Evolutionary conservation across 1,139 yeast species (phyloP), one percentile per base, ranked within the genome.

Genomic region (Yamadazyma taylorii): DNA sequence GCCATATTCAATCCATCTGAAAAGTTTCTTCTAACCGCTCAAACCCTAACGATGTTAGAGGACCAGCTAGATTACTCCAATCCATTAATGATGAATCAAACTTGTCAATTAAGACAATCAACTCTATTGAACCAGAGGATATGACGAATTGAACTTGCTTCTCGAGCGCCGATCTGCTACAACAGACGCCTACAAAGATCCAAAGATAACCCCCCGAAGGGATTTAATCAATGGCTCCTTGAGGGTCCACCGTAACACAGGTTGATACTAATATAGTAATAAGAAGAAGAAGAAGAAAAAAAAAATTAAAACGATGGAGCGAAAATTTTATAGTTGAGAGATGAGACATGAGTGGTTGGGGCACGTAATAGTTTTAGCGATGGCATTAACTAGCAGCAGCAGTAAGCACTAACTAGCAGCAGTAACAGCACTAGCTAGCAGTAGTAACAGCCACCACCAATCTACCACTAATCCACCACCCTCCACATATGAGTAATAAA

Each of bases 91-190:
- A 61, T 39, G 36, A 28, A 31, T 14, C 26, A 25, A 24, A 38
- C 41, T 35, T 33, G 23, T 30, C 9, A 13, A 15, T 27, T 9
- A 28, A 9, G 5, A 10, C n/a, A 15, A 8, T n/a, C 11, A 15
- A 27, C 19, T 15, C 21, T 16, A 12, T 5, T 12, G 4, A n/a
- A 16, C n/a, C 16, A 27, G 30, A 27, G 30, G 30, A 14, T 14
- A 24, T 16, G 30, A 17, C 30, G 43, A 30, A 53, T 58, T 52
- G 56, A 60, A 69, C 78, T 71, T 68, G 75, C 78, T 73, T 73
- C 85, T 52, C 86, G 71, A 69, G 85, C 85, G 83, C 77, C 83
- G 84, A 79, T 58, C 78, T 73, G 84, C 73, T 64, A 66, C 67
- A 61, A 66, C 57, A 52, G 62, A 59, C 56, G 28, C 50, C 51